Base-by-base conservation (phyloP, 139 green algal genomes). In the Asterochloris erici region DNA sequence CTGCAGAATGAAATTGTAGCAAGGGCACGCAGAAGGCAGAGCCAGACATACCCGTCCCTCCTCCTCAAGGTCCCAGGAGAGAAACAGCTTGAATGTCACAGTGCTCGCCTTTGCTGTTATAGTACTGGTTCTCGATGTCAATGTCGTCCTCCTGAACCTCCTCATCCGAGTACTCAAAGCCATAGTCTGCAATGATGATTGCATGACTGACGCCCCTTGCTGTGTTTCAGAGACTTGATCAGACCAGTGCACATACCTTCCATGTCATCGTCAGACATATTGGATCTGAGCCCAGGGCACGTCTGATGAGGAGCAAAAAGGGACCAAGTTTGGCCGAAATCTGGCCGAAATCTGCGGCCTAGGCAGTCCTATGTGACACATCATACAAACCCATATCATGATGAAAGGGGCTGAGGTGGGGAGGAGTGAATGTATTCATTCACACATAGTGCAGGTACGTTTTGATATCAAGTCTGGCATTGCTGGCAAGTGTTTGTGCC, bases 71-170 rank as follows among this genome's bases (percentile, higher is more conserved):
- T 6, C 38, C 6, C 4, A 54, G 38, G 38, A 54, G 38, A 54
- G 38, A 54, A 2, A 6, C 38, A 54, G 38, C 38, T 54, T 2
- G 6, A 54, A 54, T 6, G 6, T 54, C 38, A 54, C 28, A n/a
- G 62, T 4, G 15, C 84, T 0, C 77, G 96, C 95, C 97, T 89
- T 99, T 99, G 63, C 91, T 93, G 81, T 99, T 99, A 91, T 99
- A 99, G 82, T 99, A 99, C 77, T 98, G 93, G 85, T 99, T 99
- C 76, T 99, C 97, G 24, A 98, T 98, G 82, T 99, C 97, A 17
- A 99, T 94, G 26, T 98, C 92, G 83, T 98, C 91, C 83, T 98
- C 97, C 54, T 91, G 90, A 64, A 96, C 93, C 70, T 99, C 96
- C 47, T 99, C 97, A 63, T 99, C 97, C 0, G 91, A 97, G 86